Evolutionary conservation across 306 rosid species (phyloP), one percentile per base, ranked within the genome.

Genomic region (Sesbania bispinosa): DNA sequence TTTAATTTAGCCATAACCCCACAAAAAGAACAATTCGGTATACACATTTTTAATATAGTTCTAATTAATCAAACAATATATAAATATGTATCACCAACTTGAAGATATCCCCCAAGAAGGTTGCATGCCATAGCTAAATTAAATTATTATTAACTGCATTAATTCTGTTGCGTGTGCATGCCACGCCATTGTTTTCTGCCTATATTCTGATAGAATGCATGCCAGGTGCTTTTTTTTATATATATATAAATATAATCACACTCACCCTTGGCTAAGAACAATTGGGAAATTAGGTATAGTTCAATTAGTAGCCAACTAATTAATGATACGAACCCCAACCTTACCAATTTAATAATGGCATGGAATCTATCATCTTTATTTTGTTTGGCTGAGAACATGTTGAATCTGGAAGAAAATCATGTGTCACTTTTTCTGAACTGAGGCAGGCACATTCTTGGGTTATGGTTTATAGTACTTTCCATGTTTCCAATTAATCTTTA

Each of bases 161-260:
- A n/a, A n/a, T n/a, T 84, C 88, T 75, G 67, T 51, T 30, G 75
- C 45, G 77, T 73, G 83, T 71, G 88, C 84, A 76, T 80, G 75
- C 76, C 80, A 82, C 69, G 80, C 23, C 36, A 7, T 74, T 84
- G 81, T 89, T 79, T 84, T 84, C 79, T 84, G 74, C 68, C 82
- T 13, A 80, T 82, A 67, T 75, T 82, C 73, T 83, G 35, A 38
- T 61, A 23, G 10, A 67, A 68, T 58, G 77, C 85, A 75, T 72
- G 85, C 52, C 72, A 59, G 59, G 67, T 63, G 71, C 80, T 45
- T 62, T 16, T 61, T 15, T 46, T 64, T 73, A n/a, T n/a, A n/a
- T 45, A 47, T 11, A 14, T 54, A 43, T 68, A 20, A 6, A 58
- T 70, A 13, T 15, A 39, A 42, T 46, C 2, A 30, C 55, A 52